These are phyloP conservation scores for Blastomyces parvus DNA, from an alignment of 2,329 filamentous ascomycete genomes.

Conservation along the genomic window DNA sequence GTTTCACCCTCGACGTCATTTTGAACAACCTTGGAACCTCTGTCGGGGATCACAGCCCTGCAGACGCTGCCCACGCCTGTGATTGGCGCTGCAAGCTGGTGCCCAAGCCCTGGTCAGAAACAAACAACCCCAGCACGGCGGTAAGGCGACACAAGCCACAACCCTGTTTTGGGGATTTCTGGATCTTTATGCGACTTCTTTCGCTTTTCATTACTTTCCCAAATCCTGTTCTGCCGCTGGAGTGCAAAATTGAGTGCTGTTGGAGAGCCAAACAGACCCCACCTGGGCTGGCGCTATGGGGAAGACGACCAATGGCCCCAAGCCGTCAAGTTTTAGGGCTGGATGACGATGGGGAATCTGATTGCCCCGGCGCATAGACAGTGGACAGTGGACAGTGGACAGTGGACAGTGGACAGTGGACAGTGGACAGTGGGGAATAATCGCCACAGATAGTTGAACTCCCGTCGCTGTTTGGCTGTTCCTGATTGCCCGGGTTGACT, in stretches of 20 bases:
- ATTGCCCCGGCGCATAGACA: too few species aligned
- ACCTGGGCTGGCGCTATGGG: not conserved
- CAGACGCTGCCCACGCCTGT: not conserved
- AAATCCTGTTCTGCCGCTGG: not conserved
- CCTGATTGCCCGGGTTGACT: not conserved
- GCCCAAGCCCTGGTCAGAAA: not conserved
- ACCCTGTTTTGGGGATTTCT: not conserved
- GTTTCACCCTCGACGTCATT: constrained; percentile 3
- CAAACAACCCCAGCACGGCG: not conserved
- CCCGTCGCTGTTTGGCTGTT: constrained; percentile 2
- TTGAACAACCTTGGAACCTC: too few species aligned
- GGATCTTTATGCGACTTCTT: too few species aligned
- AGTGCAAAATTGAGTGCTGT: not conserved
- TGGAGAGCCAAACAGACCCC: not conserved
- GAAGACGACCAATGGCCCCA: too few species aligned
- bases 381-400: too few species aligned
- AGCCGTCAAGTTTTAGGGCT: too few species aligned
- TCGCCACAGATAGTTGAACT: too few species aligned
- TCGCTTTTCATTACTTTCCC: not conserved
- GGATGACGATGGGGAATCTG: not conserved
- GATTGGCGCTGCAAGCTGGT: not conserved
- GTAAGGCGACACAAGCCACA: not conserved
- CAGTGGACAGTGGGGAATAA: too few species aligned
- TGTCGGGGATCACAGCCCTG: not conserved
- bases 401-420: too few species aligned